Evolutionary conservation across 148 eudicot species (phyloP), one percentile per base, ranked within the genome.

Genomic region (Fagopyrum tataricum): DNA sequence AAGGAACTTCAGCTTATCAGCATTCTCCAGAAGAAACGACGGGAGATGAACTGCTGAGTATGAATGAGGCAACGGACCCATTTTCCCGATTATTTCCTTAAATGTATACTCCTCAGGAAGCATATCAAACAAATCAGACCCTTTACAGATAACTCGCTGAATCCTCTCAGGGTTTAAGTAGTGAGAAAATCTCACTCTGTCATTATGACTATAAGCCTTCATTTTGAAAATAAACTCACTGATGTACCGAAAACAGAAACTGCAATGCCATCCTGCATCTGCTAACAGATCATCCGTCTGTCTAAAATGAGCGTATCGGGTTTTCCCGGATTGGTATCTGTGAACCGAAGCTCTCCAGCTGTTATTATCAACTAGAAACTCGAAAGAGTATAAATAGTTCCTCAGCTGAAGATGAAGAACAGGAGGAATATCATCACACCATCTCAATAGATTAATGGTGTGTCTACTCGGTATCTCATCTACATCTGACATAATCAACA

Each of bases 311-410:
- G 76, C 70, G 13, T 74, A 74, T 12, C 44, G 47, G 1, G 77
- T 75, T 53, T 75, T 64, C 24, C 77, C 77, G 1, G 72, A 24
- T 61, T 64, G 77, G 67, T 75, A 75, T n/a, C 77, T 46, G 39
- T 75, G 77, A 8, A 75, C 77, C 5, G 77, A 75, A 47, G 77
- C 77, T 23, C 77, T 66, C 77, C 77, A 75, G 77, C 77, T 75
- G 26, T 75, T 66, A 17, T 64, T 67, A 47, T 75, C 77, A 23
- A 75, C 72, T 4, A 64, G 71, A 51, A 75, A 75, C 77, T 75
- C 77, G 6, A 75, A 75, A 1, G 77, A 75, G 44, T 75, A 75
- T 9, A 75, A 18, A 61, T 75, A 75, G 24, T 75, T 75, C 58
- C 15, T 75, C 0, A 75, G 77, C 61, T 75, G 77, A 6, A 75